These are phyloP conservation scores for Malania oleifera DNA, from an alignment of 164 flowering plant species.

Conservation along the genomic window DNA sequence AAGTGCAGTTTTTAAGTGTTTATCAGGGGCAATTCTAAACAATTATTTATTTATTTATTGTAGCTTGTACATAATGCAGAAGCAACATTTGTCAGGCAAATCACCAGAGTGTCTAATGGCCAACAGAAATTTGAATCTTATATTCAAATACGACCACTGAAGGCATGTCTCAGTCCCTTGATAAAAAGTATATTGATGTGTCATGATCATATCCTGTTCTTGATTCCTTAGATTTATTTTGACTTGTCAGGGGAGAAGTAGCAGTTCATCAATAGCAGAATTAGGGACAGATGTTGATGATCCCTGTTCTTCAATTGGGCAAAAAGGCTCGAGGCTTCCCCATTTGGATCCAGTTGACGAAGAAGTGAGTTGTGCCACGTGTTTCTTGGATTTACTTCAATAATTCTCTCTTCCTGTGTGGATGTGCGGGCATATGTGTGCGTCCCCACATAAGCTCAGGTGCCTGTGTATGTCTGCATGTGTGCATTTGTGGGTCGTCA, in stretches of 20 bases:
- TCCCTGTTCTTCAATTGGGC: conserved; percentile 42
- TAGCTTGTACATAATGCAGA: conserved; percentile 66
- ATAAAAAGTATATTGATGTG: neutral
- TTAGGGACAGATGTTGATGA: conserved; percentile 64
- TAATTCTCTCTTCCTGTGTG: too few species aligned
- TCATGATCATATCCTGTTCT: neutral
- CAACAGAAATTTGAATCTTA: conserved; percentile 36
- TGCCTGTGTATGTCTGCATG: neutral
- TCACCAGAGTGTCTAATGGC: conserved; percentile 37
- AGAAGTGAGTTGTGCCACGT: conserved; percentile 45
- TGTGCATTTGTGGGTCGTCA: neutral
- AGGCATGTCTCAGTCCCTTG: conserved; percentile 31
- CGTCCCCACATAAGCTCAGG: too few species aligned
- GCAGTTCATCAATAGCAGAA: conserved; percentile 51
- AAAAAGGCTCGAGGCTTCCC: conserved; percentile 31
- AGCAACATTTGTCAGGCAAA: conserved; percentile 50
- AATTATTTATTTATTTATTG: conserved; percentile 17
- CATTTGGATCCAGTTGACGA: conserved; percentile 53
- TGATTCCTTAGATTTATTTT: conserved; percentile 4
- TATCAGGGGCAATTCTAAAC: neutral
- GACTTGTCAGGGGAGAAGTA: conserved; percentile 48
- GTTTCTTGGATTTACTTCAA: neutral
- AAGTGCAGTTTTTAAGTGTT: neutral
- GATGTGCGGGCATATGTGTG: too few species aligned
- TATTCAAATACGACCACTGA: conserved; percentile 36